Evolutionary conservation across 2,329 filamentous ascomycete genomes (phyloP).

Genomic region (Ascochyta fabae): DNA sequence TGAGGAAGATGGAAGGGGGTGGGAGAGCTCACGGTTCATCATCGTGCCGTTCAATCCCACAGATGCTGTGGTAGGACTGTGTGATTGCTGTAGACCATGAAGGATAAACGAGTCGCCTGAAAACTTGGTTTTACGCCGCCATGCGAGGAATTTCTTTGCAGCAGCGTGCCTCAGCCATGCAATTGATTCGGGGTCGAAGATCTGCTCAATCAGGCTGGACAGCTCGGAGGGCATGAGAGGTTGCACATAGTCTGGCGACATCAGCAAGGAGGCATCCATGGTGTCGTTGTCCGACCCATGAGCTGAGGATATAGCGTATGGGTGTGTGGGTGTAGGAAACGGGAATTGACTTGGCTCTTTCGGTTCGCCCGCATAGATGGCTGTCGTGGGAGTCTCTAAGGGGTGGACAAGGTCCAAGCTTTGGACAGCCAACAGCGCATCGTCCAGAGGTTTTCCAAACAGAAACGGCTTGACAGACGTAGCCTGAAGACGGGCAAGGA

Average conservation of each 20-base stretch:
- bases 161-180: constrained; percentile 82
- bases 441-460: constrained; percentile 60
- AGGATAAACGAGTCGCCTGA: constrained; percentile 36
- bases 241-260: constrained; percentile 88
- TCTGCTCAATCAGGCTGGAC: constrained; percentile 67
- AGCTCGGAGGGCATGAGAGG: constrained; percentile 82
- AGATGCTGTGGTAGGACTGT: constrained; percentile 38
- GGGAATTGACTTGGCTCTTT: constrained; percentile 34
- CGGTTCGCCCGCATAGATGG: background rate
- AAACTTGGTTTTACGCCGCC: constrained; percentile 60
- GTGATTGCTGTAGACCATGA: constrained; percentile 34
- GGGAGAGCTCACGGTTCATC: constrained; percentile 31
- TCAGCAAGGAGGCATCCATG: constrained; percentile 92
- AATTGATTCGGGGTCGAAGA: constrained; percentile 80
- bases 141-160: constrained; percentile 80
- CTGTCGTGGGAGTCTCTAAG: constrained; percentile 2
- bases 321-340: constrained; percentile 46
- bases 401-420: constrained; percentile 32
- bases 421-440: constrained; percentile 45
- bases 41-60: constrained; percentile 36
- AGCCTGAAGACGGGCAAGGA: constrained; percentile 63
- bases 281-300: constrained; percentile 74
- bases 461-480: constrained; percentile 70
- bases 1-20: background rate
- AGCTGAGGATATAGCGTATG: constrained; percentile 82